Evolutionary conservation across 192 early-diverging fungal genomes (phyloP).

Genomic region (Glomus cerebriforme): DNA sequence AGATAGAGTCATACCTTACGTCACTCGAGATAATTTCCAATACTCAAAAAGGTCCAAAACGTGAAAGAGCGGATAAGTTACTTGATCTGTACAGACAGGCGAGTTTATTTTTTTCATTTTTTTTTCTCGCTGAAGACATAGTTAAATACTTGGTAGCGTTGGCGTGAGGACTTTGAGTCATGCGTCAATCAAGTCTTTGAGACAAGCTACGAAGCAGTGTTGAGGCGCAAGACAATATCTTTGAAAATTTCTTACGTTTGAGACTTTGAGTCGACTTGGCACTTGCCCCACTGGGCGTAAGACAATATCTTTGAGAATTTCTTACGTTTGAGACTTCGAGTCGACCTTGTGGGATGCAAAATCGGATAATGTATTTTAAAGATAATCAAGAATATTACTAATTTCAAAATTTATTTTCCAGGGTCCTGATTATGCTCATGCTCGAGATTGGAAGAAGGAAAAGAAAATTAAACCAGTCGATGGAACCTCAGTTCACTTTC

Average conservation of each 20-base stretch:
- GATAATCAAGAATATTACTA: constrained; percentile 13
- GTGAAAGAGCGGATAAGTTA: no score
- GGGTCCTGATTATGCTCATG: not conserved
- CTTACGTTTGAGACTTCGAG: constrained; percentile 20
- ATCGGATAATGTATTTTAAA: no score
- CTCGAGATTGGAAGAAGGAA: constrained; percentile 21
- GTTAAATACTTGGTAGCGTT: constrained; percentile 15
- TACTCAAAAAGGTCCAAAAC: constrained; percentile 15
- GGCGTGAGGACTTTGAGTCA: constrained; percentile 14
- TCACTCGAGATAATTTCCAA: constrained; percentile 5
- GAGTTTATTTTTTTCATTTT: constrained; percentile 4
- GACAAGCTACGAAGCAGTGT: constrained; percentile 8
- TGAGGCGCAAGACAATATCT: no score
- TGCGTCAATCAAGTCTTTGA: constrained; percentile 18
- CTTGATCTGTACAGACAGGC: constrained; percentile 9
- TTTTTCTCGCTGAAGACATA: no score
- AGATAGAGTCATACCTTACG: not conserved
- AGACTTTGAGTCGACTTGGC: no score
- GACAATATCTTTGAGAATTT: no score
- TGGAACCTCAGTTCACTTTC: constrained; percentile 9
- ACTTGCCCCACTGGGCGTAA: no score
- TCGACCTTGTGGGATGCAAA: no score
- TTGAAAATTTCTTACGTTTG: no score
- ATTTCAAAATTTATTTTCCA: constrained; percentile 1
- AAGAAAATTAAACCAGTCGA: constrained; percentile 5